Evolutionary conservation across 2,329 filamentous ascomycete species (phyloP).

Genomic region (Aplosporella prunicola): DNA sequence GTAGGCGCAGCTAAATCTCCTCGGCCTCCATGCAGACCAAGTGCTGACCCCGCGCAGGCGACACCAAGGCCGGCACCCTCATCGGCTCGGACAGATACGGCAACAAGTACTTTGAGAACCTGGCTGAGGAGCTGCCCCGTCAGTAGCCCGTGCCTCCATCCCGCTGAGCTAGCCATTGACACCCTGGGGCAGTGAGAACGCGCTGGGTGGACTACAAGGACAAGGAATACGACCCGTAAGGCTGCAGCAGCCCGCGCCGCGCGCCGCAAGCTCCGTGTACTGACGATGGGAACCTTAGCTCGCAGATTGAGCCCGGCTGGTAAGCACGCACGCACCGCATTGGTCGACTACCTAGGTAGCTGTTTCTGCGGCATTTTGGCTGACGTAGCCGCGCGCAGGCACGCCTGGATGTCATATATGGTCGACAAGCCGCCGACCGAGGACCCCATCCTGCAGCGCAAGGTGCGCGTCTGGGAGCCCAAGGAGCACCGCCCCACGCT

Average conservation of each 20-base stretch:
- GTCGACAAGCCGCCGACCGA: slow-evolving; percentile 76
- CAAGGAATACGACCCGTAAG: slow-evolving; percentile 70
- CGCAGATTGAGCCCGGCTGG: slow-evolving; percentile 89
- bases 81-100: slow-evolving; percentile 82
- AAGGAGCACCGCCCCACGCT: slow-evolving; percentile 63
- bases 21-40: neutral
- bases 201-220: slow-evolving; percentile 97
- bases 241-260: no score
- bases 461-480: slow-evolving; percentile 66
- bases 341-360: no score
- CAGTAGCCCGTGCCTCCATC: slow-evolving; percentile 28
- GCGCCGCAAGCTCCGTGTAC: slow-evolving; percentile 12
- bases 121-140: slow-evolving; percentile 81
- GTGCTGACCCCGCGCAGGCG: slow-evolving; percentile 50
- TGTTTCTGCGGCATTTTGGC: neutral
- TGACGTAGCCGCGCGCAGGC: slow-evolving; percentile 43
- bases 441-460: slow-evolving; percentile 61
- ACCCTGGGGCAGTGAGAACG: slow-evolving; percentile 59
- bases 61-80: slow-evolving; percentile 87
- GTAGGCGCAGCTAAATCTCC: slow-evolving; percentile 18
- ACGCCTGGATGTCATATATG: slow-evolving; percentile 92
- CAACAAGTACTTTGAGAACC: slow-evolving; percentile 97
- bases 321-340: no score
- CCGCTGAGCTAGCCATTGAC: slow-evolving; percentile 13
- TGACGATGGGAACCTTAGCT: slow-evolving; percentile 44